These are phyloP conservation scores for Colletotrichum sp. DNA, from an alignment of 2,329 filamentous ascomycete genomes.

Conservation along the genomic window DNA sequence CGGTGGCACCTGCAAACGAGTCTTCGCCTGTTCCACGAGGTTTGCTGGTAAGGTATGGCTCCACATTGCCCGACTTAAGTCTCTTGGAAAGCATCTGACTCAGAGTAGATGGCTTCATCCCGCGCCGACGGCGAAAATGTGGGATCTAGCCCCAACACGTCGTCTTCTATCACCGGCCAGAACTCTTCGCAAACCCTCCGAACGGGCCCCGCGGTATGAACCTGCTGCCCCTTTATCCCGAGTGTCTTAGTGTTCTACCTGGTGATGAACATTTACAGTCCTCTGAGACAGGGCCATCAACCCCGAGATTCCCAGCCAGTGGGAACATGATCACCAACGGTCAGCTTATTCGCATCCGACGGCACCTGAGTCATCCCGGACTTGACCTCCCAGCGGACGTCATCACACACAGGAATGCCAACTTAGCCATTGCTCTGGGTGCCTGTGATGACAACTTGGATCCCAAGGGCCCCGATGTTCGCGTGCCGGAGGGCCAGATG, in stretches of 20 bases:
- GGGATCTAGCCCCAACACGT: neutral
- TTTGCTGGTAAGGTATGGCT: neutral
- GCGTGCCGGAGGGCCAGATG: neutral
- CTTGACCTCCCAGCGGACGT: neutral
- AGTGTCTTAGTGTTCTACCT: neutral
- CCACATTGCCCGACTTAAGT: neutral
- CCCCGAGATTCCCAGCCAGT: neutral
- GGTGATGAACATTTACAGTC: neutral
- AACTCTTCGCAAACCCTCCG: neutral
- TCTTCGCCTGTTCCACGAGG: neutral
- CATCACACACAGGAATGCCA: neutral
- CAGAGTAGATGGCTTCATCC: neutral
- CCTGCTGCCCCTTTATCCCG: neutral
- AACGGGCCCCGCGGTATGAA: neutral
- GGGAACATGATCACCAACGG: neutral
- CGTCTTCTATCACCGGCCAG: neutral
- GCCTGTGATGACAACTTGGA: neutral
- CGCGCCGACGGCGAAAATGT: neutral
- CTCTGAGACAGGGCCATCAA: neutral
- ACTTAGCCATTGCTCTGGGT: neutral
- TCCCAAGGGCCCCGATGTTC: neutral
- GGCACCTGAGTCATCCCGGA: neutral
- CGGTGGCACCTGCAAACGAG: neutral
- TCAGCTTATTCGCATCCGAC: neutral
- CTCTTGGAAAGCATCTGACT: neutral